phyloP scores from a whole-genome alignment of 1,284 basidiomycete genomes.

The Ustilago hordei region DNA sequence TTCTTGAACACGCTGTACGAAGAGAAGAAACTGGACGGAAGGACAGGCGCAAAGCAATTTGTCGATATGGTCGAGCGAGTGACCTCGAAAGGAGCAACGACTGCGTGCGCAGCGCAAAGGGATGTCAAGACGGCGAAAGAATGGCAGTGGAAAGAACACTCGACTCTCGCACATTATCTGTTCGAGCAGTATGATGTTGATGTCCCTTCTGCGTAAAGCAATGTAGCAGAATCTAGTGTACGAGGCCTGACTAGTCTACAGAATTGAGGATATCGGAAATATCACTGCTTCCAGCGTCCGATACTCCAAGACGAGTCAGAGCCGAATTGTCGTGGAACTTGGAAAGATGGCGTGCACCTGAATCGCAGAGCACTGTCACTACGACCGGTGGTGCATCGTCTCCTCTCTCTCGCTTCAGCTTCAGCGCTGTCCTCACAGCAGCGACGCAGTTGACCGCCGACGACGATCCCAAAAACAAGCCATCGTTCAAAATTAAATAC shows the following conservation, averaged over 20 bases:
- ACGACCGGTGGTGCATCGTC: conserved; percentile 54
- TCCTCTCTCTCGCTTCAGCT: conserved; percentile 52
- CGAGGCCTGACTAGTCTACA: background rate
- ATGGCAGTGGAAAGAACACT: conserved; percentile 46
- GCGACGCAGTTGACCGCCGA: conserved; percentile 96
- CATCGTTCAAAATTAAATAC: conserved; percentile 74
- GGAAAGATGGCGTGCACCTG: conserved; percentile 65
- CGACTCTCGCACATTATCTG: conserved; percentile 13
- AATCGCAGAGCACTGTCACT: conserved; percentile 67
- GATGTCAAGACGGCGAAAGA: conserved; percentile 35
- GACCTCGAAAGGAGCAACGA: conserved; percentile 38
- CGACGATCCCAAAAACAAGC: conserved; percentile 93
- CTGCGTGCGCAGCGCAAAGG: conserved; percentile 47
- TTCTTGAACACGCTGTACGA: conserved; percentile 30
- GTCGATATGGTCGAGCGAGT: conserved; percentile 48
- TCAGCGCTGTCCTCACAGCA: conserved; percentile 73
- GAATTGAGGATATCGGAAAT: conserved; percentile 61
- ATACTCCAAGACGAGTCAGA: conserved; percentile 46
- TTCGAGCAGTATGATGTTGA: conserved; percentile 23
- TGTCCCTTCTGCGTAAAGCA: background rate
- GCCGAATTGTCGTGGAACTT: conserved; percentile 65
- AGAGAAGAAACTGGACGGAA: conserved; percentile 18
- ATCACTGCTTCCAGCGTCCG: conserved; percentile 51
- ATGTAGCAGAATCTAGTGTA: background rate
- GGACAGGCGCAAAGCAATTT: conserved; percentile 38